Evolutionary conservation across 441 rosid genomes (phyloP), one percentile per base, ranked within the genome.

Genomic region (Francoa sonchifolia): DNA sequence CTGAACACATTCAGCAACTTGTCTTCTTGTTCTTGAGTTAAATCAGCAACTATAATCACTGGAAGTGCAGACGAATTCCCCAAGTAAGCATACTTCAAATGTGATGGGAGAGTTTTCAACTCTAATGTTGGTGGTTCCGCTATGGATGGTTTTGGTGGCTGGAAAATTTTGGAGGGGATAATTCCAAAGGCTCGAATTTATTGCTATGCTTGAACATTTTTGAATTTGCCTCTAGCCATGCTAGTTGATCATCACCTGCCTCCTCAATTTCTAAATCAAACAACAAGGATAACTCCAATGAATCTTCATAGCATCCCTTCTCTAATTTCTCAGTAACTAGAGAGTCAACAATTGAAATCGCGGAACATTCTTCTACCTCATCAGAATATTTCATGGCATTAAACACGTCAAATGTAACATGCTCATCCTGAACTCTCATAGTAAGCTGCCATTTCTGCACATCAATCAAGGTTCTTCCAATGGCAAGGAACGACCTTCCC

Each of bases 321-420:
- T n/a, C n/a, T n/a, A n/a, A n/a, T n/a, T n/a, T n/a, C n/a, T n/a
- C n/a, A n/a, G n/a, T n/a, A n/a, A n/a, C n/a, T n/a, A n/a, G n/a
- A n/a, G n/a, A n/a, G n/a, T n/a, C n/a, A n/a, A n/a, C n/a, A n/a
- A n/a, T n/a, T n/a, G n/a, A n/a, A n/a, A n/a, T n/a, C n/a, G n/a
- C n/a, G n/a, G n/a, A n/a, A n/a, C n/a, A n/a, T n/a, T 23, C 8
- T 37, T 47, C 29, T 56, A 40, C n/a, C 33, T 39, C 28, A 20
- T 20, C 1, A 1, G 16, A 27, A 3, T 1, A n/a, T 20, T 39
- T 9, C 28, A 39, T 39, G 1, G 25, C 12, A 4, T 20, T 39
- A 20, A 4, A 20, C 11, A 39, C 14, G 21, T 39, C 21, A 39
- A 39, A 39, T 0, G 27, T 39, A 3, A n/a, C 42, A 6, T 39